Evolutionary conservation across 768 basidiomycete genomes (phyloP).

Genomic region (Auriscalpium microsporum): DNA sequence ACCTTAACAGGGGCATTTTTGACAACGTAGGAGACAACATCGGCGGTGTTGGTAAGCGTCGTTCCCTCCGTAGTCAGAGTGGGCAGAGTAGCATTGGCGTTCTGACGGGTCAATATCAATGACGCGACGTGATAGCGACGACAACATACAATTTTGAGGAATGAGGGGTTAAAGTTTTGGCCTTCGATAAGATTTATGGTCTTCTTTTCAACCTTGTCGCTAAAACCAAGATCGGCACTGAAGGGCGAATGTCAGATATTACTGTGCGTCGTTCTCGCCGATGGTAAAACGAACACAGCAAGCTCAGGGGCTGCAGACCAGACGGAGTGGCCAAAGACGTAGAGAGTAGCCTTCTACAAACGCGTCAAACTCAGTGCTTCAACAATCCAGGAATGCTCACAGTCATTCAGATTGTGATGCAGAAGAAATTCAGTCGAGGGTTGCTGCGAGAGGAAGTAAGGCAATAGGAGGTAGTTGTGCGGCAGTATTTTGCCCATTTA

Average conservation of each 20-base stretch:
- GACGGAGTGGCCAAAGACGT: conserved; percentile 29
- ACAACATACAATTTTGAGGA: conserved; percentile 31
- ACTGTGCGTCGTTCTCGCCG: neutral
- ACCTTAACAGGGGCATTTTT: conserved; percentile 30
- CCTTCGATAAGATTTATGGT: conserved; percentile 36
- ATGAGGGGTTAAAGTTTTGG: conserved; percentile 39
- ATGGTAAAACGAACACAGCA: conserved; percentile 28
- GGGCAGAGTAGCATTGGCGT: conserved; percentile 8
- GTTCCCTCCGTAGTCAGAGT: neutral
- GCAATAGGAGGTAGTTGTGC: no score
- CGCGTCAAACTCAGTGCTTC: no score
- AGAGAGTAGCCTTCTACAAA: conserved; percentile 21
- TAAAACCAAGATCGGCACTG: conserved; percentile 35
- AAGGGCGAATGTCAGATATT: neutral
- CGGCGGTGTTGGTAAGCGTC: conserved; percentile 30
- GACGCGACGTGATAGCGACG: neutral
- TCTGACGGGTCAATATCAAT: conserved; percentile 12
- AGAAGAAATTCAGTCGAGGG: no score
- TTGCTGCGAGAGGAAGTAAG: no score
- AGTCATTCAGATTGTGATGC: no score
- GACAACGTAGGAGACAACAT: conserved; percentile 34
- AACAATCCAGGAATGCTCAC: no score
- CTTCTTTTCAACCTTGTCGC: conserved; percentile 27
- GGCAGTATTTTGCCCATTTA: no score
- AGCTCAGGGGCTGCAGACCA: conserved; percentile 35